Percentiles rank a stretch among this genome's conserved stretches.
phyloP scores from a whole-genome alignment of 2,329 filamentous ascomycete genomes.

The Fusarium sp. region DNA sequence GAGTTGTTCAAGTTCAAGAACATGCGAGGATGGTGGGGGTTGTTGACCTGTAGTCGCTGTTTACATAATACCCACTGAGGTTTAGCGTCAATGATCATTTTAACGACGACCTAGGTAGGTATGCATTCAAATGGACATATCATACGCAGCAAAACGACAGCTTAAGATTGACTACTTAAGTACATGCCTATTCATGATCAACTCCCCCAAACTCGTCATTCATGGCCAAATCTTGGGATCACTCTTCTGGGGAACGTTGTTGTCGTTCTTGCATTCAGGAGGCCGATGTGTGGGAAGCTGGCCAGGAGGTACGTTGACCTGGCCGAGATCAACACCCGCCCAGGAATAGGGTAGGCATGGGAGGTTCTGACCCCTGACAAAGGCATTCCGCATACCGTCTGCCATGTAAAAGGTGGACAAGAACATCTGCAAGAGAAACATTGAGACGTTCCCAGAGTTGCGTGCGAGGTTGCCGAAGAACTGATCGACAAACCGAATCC shows the following conservation, averaged over 20 bases:
- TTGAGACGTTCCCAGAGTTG: not conserved
- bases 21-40: constrained; percentile 7
- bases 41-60: constrained; percentile 3
- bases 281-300: not conserved
- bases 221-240: not conserved
- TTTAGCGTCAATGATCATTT: constrained; percentile 8
- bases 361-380: not conserved
- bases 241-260: not conserved
- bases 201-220: not conserved
- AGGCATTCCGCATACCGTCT: not conserved
- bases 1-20: constrained; percentile 7
- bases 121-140: not conserved
- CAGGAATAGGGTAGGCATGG: not conserved
- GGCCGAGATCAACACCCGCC: not conserved
- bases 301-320: not conserved
- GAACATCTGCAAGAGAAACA: not conserved
- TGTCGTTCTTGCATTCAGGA: not conserved
- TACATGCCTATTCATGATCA: not conserved
- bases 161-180: not conserved
- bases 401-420: not conserved
- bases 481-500: not conserved
- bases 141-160: not conserved
- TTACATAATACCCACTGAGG: constrained; percentile 21
- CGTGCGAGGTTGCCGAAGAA: not conserved
- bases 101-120: not conserved